Conservation (phyloP, 768 basidiomycete species). For the Hypholoma sublateritium region DNA sequence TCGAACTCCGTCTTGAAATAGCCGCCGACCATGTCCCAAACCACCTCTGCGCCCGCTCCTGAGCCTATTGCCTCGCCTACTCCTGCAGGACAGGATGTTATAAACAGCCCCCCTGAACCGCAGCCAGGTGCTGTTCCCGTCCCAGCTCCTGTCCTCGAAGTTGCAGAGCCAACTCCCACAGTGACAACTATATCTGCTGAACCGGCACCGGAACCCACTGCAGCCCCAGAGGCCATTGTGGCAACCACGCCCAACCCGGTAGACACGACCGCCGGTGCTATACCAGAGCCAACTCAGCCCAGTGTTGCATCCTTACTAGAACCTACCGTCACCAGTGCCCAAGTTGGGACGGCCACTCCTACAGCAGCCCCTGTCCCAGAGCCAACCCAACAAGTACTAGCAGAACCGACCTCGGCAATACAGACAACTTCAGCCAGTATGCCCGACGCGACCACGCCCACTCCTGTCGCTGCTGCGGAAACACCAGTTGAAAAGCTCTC, state of each 20-base stretch:
- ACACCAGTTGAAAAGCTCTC: not conserved
- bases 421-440: not conserved
- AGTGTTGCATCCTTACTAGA: constrained; percentile 9
- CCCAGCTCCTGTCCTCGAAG: not conserved
- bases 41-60: constrained; percentile 1
- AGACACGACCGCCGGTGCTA: not conserved
- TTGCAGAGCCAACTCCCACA: not conserved
- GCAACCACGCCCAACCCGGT: not conserved
- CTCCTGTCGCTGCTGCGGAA: not conserved
- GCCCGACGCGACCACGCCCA: not conserved
- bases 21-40: constrained; percentile 6
- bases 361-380: constrained; percentile 5
- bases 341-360: constrained; percentile 9
- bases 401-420: not conserved
- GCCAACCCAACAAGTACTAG: not conserved
- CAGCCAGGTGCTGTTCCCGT: constrained; percentile 8
- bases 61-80: constrained; percentile 4
- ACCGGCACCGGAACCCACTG: constrained; percentile 10
- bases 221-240: constrained; percentile 14
- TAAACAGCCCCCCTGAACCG: constrained; percentile 1
- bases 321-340: constrained; percentile 3
- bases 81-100: constrained; percentile 2
- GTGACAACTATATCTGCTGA: constrained; percentile 1
- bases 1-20: not conserved
- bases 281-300: constrained; percentile 1